Conservation (phyloP, 257 asterid genomes). For the Linderniella brevidens region DNA sequence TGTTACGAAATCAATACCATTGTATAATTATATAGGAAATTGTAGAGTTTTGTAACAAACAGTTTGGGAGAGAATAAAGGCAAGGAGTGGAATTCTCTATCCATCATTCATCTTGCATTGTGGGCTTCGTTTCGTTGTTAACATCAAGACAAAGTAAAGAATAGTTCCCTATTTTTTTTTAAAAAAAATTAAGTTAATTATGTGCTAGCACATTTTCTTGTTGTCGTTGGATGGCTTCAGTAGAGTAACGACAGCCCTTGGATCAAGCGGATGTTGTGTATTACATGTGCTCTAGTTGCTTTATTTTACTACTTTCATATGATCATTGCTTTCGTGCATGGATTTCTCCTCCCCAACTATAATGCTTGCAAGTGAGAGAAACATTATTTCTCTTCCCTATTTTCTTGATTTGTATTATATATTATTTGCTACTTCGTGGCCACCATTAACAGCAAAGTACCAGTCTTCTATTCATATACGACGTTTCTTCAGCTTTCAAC, state of each 20-base stretch:
- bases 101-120: constrained; percentile 4
- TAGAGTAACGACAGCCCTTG: constrained; percentile 3
- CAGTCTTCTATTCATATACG: constrained; percentile 14
- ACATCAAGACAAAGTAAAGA: constrained; percentile 11
- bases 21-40: too few species aligned
- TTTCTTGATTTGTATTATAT: background rate
- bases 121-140: constrained; percentile 7
- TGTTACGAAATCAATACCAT: background rate
- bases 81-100: constrained; percentile 14
- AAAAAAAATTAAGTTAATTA: too few species aligned
- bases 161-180: background rate
- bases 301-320: constrained; percentile 7
- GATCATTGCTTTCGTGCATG: constrained; percentile 14
- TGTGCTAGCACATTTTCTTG: background rate
- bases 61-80: constrained; percentile 2
- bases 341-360: constrained; percentile 8
- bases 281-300: constrained; percentile 1
- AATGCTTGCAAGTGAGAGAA: background rate
- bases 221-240: constrained; percentile 11
- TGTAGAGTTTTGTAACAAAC: too few species aligned
- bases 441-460: constrained; percentile 19
- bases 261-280: constrained; percentile 12
- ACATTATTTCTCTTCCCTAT: background rate
- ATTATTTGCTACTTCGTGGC: constrained; percentile 11
- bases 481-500: constrained; percentile 26